Evolutionary conservation across 1,284 basidiomycete genomes (phyloP).

Genomic region (Schizophyllum amplum): DNA sequence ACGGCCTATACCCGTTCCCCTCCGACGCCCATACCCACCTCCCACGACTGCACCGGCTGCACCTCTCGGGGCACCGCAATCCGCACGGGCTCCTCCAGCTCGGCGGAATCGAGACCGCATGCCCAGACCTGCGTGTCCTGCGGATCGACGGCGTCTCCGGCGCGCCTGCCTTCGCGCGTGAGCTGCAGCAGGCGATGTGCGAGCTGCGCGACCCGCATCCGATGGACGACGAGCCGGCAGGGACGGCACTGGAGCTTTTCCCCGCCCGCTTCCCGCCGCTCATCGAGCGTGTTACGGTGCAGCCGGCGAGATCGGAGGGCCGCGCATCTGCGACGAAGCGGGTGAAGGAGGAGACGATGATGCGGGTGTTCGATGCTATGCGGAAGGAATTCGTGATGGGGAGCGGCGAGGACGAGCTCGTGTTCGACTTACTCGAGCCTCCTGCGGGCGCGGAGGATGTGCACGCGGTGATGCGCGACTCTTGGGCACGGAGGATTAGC

Average conservation of each 20-base stretch:
- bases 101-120: constrained; percentile 26
- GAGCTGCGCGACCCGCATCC: neutral
- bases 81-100: constrained; percentile 35
- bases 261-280: neutral
- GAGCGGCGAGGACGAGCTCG: neutral
- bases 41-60: constrained; percentile 18
- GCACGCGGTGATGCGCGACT: neutral
- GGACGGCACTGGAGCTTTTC: neutral
- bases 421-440: neutral
- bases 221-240: neutral
- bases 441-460: neutral
- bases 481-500: neutral
- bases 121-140: constrained; percentile 32
- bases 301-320: neutral
- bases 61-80: constrained; percentile 41
- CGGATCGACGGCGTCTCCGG: constrained; percentile 32
- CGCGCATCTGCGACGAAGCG: neutral
- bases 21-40: constrained; percentile 20
- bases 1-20: constrained; percentile 45
- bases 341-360: neutral
- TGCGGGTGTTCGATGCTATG: neutral
- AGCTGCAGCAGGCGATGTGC: constrained; percentile 24
- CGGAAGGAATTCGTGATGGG: neutral
- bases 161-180: constrained; percentile 29
- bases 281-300: neutral